Conservation (phyloP, 2,329 filamentous ascomycete genomes). For the Cordyceps cateniannulata region DNA sequence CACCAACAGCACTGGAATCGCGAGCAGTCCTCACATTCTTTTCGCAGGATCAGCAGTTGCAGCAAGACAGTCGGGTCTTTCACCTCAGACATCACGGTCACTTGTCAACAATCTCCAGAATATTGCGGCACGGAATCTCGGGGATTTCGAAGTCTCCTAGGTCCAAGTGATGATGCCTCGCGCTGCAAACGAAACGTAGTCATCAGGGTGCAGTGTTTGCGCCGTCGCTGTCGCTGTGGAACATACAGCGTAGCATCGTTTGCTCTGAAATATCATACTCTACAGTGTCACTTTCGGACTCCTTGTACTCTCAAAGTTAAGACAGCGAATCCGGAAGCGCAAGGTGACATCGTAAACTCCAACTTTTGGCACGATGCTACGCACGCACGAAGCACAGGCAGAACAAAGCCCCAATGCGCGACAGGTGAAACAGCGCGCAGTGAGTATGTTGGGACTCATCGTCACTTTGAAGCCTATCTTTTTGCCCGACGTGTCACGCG, state of each 20-base stretch:
- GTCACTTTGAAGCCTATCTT: background rate
- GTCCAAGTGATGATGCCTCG: background rate
- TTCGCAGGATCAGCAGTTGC: background rate
- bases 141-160: background rate
- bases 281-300: background rate
- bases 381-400: background rate
- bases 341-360: background rate
- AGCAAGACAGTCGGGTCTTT: background rate
- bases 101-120: background rate
- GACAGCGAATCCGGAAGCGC: background rate
- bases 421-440: background rate
- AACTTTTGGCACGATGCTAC: background rate
- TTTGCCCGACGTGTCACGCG: background rate
- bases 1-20: background rate
- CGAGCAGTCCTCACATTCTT: background rate
- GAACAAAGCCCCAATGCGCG: background rate
- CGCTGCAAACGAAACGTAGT: background rate
- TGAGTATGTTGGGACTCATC: background rate
- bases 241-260: background rate
- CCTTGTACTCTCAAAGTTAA: background rate
- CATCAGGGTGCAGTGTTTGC: constrained; percentile 2
- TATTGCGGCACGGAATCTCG: background rate
- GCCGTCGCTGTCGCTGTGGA: background rate
- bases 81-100: background rate
- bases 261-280: background rate